phyloP scores from a whole-genome alignment of 306 rosid species.

The Medicago ruthenica region DNA sequence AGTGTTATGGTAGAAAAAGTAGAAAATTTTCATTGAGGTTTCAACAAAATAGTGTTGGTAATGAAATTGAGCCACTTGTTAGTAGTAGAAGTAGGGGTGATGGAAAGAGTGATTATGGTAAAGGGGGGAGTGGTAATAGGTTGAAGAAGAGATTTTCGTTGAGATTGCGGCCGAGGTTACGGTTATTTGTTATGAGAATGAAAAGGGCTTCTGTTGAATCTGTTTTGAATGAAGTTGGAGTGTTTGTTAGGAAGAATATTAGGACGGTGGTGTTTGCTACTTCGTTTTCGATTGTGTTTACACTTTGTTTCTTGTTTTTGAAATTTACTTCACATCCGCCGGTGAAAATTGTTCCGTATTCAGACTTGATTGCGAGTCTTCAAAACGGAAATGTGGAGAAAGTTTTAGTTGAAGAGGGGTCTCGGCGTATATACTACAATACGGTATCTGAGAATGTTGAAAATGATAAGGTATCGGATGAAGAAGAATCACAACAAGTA shows the following conservation, averaged over 20 bases:
- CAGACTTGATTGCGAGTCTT: slow-evolving; percentile 73
- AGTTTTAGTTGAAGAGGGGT: slow-evolving; percentile 92
- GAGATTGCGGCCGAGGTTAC: slow-evolving; percentile 81
- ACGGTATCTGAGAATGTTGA: slow-evolving; percentile 31
- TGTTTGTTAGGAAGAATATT: slow-evolving; percentile 65
- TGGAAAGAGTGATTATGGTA: slow-evolving; percentile 52
- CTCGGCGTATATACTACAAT: slow-evolving; percentile 79
- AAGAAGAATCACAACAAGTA: slow-evolving; percentile 46
- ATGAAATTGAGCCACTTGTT: slow-evolving; percentile 54
- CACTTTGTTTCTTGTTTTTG: slow-evolving; percentile 70
- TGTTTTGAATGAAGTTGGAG: slow-evolving; percentile 55
- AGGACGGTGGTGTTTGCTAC: slow-evolving; percentile 62
- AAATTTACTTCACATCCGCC: slow-evolving; percentile 72
- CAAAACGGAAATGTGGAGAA: slow-evolving; percentile 63
- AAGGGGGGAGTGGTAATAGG: slow-evolving; percentile 42
- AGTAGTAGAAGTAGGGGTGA: slow-evolving; percentile 59
- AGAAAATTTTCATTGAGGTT: slow-evolving; percentile 49
- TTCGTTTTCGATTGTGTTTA: slow-evolving; percentile 64
- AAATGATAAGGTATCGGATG: slow-evolving; percentile 47
- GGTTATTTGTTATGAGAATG: slow-evolving; percentile 66
- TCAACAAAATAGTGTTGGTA: slow-evolving; percentile 49
- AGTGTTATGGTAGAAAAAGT: slow-evolving; percentile 42
- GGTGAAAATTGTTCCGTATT: slow-evolving; percentile 79
- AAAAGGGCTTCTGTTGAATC: slow-evolving; percentile 64
- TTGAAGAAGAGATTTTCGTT: slow-evolving; percentile 67